Evolutionary conservation across 78 protist genomes (phyloP).

Genomic region (Polysphondylium violaceum): DNA sequence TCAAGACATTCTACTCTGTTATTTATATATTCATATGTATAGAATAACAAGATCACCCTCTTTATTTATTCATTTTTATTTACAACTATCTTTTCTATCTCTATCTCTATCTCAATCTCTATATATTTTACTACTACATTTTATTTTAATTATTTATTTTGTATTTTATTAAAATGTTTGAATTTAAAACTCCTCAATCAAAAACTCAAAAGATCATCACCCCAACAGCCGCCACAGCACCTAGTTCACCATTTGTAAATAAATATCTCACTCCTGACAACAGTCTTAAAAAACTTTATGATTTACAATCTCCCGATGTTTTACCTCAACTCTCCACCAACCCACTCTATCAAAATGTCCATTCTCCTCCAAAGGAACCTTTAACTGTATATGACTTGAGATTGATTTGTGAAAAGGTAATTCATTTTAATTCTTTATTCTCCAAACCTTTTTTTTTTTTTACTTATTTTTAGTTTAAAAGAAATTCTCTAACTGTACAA

Average conservation of each 20-base stretch:
- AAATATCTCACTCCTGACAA: constrained; percentile 26
- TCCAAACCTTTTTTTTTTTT: neutral
- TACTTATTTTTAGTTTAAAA: neutral
- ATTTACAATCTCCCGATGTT: neutral
- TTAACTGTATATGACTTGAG: neutral
- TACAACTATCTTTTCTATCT: neutral
- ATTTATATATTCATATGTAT: too few relatives aligned
- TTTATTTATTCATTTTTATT: neutral
- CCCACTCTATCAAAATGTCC: constrained; percentile 29
- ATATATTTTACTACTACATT: too few relatives aligned
- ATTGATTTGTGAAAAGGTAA: constrained; percentile 26
- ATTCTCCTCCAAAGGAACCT: constrained; percentile 51
- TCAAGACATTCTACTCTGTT: too few relatives aligned
- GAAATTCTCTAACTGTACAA: neutral
- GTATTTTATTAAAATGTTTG: neutral
- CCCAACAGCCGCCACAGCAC: neutral
- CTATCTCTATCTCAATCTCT: neutral
- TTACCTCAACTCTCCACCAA: neutral
- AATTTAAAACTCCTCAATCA: neutral
- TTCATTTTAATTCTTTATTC: neutral
- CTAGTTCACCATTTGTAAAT: constrained; percentile 11
- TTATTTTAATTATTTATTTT: neutral
- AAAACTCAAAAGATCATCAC: neutral
- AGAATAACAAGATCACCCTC: too few relatives aligned
- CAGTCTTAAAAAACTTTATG: neutral